Evolutionary conservation across 805 yeast genomes (phyloP), one percentile per base, ranked within the genome.

Genomic region (Saccharomycopsis sp.): DNA sequence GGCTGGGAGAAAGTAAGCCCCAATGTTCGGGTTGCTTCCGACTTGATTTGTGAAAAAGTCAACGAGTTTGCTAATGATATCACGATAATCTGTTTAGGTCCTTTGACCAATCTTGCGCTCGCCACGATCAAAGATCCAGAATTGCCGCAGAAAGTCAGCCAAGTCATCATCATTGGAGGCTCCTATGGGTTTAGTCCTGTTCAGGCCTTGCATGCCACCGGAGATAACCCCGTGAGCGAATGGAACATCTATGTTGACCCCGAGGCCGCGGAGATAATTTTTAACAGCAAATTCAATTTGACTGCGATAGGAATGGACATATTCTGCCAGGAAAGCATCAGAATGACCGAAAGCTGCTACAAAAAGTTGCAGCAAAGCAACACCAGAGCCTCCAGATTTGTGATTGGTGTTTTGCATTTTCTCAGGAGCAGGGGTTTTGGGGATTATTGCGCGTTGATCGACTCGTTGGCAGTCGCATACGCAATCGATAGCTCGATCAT

Each of bases 291-390:
- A 12, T 44, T 44, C 48, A 44, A 44, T 44, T 44, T 44, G 16
- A 44, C 48, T n/a, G 48, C 48, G 4, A 44, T 44, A 5, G 48
- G 48, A 44, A 44, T 44, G 48, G 48, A 44, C 21, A 44, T 44
- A 12, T 44, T 44, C 48, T 44, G 48, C 16, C 48, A 44, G 16
- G 48, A 44, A 18, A 44, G 48, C 21, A 44, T 44, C 21, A 44
- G 48, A 44, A 44, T 44, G 48, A 44, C 48, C 12, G 48, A 44
- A 44, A 44, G 48, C 16, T 44, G 48, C 48, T 44, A 44, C 21
- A 44, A 44, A 44, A 44, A 44, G 21, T 44, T 44, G 21, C 48
- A 18, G 21, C 48, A 44, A 18, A 44, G 48, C 12, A 44, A 44
- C 18, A 44, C 48, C 7, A 44, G 48, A 44, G 48, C 48, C 16